A percentile compares a stretch with the other conserved stretches of the same genome.
These are phyloP conservation scores for Arthrobotrys pseudoclavata DNA, from an alignment of 2,329 filamentous ascomycete species.

Conservation along the genomic window DNA sequence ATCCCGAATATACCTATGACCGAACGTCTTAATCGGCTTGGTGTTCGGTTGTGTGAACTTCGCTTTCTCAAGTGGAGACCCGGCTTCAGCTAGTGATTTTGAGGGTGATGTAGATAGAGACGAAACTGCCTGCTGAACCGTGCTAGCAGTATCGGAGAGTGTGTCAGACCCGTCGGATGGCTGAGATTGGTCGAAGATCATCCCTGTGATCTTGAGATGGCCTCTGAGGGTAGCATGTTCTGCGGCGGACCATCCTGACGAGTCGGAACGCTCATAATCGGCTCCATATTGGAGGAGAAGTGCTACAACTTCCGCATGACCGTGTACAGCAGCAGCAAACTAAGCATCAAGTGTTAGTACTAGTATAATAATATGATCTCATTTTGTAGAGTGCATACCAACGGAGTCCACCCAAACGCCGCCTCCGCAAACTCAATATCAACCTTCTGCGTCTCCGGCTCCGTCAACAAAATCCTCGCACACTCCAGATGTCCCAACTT, in stretches of 20 bases:
- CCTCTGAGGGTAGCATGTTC: slow-evolving; percentile 93
- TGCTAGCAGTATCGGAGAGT: slow-evolving; percentile 64
- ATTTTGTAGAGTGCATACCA: slow-evolving; percentile 71
- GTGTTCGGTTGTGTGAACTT: slow-evolving; percentile 69
- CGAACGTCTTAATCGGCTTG: slow-evolving; percentile 93
- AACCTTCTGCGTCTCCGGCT: slow-evolving; percentile 78
- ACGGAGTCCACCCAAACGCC: slow-evolving; percentile 92
- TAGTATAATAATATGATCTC: background rate
- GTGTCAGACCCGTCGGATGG: slow-evolving; percentile 64
- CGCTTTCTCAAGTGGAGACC: slow-evolving; percentile 66
- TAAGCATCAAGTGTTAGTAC: slow-evolving; percentile 12
- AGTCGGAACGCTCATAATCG: slow-evolving; percentile 80
- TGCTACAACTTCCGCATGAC: slow-evolving; percentile 80
- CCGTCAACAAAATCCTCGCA: slow-evolving; percentile 80
- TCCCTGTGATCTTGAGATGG: slow-evolving; percentile 81
- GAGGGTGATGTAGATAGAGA: slow-evolving; percentile 52
- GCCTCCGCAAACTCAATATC: slow-evolving; percentile 83
- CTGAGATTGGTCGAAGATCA: slow-evolving; percentile 62
- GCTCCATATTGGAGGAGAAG: slow-evolving; percentile 83
- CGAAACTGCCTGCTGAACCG: slow-evolving; percentile 42
- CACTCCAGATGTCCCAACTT: slow-evolving; percentile 88
- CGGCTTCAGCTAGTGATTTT: slow-evolving; percentile 63
- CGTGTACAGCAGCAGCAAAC: slow-evolving; percentile 85
- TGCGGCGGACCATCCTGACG: slow-evolving; percentile 92
- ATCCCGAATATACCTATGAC: slow-evolving; percentile 88